Evolutionary conservation across 768 basidiomycete genomes (phyloP).

Genomic region (Suillus paluster): DNA sequence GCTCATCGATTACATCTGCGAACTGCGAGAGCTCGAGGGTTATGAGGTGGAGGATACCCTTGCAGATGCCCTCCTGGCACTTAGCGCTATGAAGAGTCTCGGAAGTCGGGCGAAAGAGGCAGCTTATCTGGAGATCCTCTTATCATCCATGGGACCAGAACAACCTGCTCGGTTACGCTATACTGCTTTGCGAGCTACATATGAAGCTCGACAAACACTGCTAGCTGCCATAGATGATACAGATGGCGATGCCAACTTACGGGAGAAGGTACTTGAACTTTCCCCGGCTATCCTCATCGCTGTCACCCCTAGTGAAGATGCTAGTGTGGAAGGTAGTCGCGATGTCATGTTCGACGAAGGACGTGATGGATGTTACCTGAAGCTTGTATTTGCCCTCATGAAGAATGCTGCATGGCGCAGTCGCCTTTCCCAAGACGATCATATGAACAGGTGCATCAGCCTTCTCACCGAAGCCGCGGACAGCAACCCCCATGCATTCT

Average conservation of each 20-base stretch:
- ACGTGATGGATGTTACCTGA: slow-evolving; percentile 6
- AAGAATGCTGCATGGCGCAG: neutral
- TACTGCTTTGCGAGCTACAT: slow-evolving; percentile 11
- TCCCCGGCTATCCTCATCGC: slow-evolving; percentile 7
- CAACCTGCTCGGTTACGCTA: slow-evolving; percentile 10
- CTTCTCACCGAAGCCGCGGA: slow-evolving; percentile 4
- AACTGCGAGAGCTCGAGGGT: slow-evolving; percentile 7
- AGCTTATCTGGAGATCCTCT: slow-evolving; percentile 7
- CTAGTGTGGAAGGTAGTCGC: neutral
- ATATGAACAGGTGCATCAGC: slow-evolving; percentile 3
- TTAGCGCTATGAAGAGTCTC: slow-evolving; percentile 8
- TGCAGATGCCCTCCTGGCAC: slow-evolving; percentile 13
- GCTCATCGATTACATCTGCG: slow-evolving; percentile 11
- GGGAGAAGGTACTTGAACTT: slow-evolving; percentile 5
- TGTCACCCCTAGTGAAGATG: slow-evolving; percentile 3
- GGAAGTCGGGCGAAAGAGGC: neutral
- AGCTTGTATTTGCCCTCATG: slow-evolving; percentile 1
- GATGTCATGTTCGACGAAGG: neutral
- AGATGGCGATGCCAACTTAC: neutral
- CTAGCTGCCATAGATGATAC: neutral
- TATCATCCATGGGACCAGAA: slow-evolving; percentile 14
- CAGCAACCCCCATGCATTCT: slow-evolving; percentile 4
- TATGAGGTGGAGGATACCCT: slow-evolving; percentile 9
- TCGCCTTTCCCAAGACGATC: slow-evolving; percentile 5
- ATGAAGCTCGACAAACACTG: neutral